Evolutionary conservation across 495 filamentous ascomycete genomes (phyloP), one percentile per base, ranked within the genome.

Genomic region (Penicillium roqueforti): DNA sequence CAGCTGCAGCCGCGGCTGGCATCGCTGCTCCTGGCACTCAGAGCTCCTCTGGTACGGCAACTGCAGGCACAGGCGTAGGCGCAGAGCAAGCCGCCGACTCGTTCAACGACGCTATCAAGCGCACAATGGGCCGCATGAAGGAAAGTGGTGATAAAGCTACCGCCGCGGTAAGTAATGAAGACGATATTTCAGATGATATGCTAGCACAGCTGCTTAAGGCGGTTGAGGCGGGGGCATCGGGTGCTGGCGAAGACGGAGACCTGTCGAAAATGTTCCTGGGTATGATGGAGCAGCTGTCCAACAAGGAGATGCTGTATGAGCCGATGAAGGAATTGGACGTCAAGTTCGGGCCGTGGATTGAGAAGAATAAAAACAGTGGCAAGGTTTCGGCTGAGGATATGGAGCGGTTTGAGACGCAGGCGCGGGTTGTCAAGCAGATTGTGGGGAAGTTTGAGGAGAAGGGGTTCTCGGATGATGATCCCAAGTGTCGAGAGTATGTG

Each of bases 231-330:
- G 81, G 79, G 1, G 76, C 81, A 2, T 80, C 72, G 4, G 86
- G 83, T 14, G 83, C 78, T 14, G 86, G 81, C 16, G 79, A 77
- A 50, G 91, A 97, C 19, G 91, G 92, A 51, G 91, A 95, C 55
- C 86, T 97, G 60, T 88, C 86, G 23, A 92, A 93, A 70, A 87
- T 97, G 84, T 79, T 97, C 28, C 77, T 95, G 76, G 88, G 87
- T 25, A 96, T 97, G 90, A 97, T 98, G 92, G 90, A 97, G 70
- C 91, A 98, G 69, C 76, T 98, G 51, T 97, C 93, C 2, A 95
- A 93, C 65, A 97, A 96, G 76, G 93, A 98, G 63, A 96, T 98
- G 53, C 74, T 98, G 39, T 97, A 98, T 62, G 92, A 97, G 73
- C 93, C 93, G 14, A 97, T 98, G 92, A 95, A 93, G 75, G 95